phyloP scores from a whole-genome alignment of 306 rosid genomes.

The Adenanthera pavonina region DNA sequence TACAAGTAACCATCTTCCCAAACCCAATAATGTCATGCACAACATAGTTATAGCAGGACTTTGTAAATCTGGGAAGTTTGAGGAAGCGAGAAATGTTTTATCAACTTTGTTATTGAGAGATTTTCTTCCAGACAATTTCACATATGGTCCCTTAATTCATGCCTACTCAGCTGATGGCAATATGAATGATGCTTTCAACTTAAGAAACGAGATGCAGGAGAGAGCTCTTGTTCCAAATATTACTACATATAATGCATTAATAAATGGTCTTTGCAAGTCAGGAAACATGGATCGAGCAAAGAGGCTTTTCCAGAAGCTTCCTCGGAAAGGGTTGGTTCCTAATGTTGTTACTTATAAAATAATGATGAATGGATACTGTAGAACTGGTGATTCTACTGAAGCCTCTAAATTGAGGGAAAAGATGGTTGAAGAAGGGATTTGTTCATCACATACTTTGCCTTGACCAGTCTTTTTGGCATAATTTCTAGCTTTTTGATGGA shows the following conservation, averaged over 20 bases:
- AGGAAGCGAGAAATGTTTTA: conserved; percentile 64
- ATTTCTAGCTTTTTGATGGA: conserved; percentile 43
- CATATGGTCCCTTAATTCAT: conserved; percentile 80
- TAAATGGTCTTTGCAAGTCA: conserved; percentile 76
- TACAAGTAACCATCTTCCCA: conserved; percentile 50
- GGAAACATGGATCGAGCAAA: conserved; percentile 76
- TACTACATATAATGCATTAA: conserved; percentile 69
- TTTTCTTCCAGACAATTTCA: conserved; percentile 80
- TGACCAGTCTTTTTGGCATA: conserved; percentile 44
- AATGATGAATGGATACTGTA: conserved; percentile 64
- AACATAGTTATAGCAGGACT: conserved; percentile 81
- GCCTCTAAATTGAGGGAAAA: conserved; percentile 68
- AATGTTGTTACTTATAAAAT: conserved; percentile 73
- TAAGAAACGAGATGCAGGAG: conserved; percentile 77
- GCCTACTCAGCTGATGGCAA: conserved; percentile 67
- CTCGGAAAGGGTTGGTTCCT: conserved; percentile 71
- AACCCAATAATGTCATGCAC: conserved; percentile 59
- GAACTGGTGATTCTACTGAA: conserved; percentile 63
- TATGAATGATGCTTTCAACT: conserved; percentile 72
- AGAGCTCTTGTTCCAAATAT: conserved; percentile 75
- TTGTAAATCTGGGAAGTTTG: conserved; percentile 73
- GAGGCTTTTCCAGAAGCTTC: conserved; percentile 77
- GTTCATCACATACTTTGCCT: conserved; percentile 51
- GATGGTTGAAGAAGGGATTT: conserved; percentile 67
- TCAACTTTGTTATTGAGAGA: conserved; percentile 61